Base-by-base conservation (phyloP, 352 stramenopile genomes). In the Nothophytophthora sp. region DNA sequence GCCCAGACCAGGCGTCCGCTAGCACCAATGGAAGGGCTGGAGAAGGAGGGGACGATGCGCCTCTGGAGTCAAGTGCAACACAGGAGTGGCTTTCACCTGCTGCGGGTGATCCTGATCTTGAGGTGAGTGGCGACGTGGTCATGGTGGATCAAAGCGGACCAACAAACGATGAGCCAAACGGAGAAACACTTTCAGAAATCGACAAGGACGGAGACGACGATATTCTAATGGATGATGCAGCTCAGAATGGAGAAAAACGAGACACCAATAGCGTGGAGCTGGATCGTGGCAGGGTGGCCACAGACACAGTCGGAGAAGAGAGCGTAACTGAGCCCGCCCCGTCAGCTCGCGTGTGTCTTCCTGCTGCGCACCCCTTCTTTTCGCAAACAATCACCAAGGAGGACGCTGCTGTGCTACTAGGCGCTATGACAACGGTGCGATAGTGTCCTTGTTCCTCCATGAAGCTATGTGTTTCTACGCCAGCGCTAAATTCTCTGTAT, bases 301-400 rank as follows among this genome's bases (percentile, higher is more conserved):
- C 33, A 9, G 33, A 65, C 20, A 22, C n/a, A 50, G 51, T 13
- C 33, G 27, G 5, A 16, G 23, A 19, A 13, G n/a, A 15, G 33
- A 25, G 28, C 23, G 34, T n/a, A 28, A 6, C 23, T 52, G 27
- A 55, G 47, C 1, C 25, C 33, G 3, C 4, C 13, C 34, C 22
- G 13, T 47, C 19, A 34, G 37, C 37, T 27, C 55, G 55, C 44
- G 11, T 70, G 34, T 50, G 41, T 18, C 60, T 74, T 50, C 55
- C 64, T 29, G 32, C 39, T 32, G 41, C 67, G 1, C 65, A 69
- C 22, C 55, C 55, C 15, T 69, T 71, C 47, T 75, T 75, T 66
- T 68, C 45, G 1, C 39, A 15, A 28, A 23, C 12, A n/a, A 33
- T 62, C 3, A 16, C 44, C 3, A 37, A 60, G 34, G 48, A 60